Conservation (phyloP, 2,329 filamentous ascomycete species). For the Xylaria sp. region DNA sequence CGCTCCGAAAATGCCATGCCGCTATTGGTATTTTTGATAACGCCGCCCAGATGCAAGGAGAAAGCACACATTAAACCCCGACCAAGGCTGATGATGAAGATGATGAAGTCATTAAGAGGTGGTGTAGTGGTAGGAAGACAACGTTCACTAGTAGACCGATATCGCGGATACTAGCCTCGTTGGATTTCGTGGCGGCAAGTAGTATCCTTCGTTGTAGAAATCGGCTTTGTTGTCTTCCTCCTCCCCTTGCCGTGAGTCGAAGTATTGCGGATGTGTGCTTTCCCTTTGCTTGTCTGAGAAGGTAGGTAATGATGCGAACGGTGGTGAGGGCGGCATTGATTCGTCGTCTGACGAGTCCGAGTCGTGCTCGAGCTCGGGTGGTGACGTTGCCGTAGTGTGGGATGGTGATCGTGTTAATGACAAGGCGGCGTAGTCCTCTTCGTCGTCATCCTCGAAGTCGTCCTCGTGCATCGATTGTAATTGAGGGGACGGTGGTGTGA, state of each 20-base stretch:
- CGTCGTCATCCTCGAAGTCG: constrained; percentile 47
- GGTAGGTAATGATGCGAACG: constrained; percentile 56
- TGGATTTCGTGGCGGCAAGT: constrained; percentile 55
- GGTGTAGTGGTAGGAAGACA: constrained; percentile 25
- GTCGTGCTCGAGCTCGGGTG: constrained; percentile 72
- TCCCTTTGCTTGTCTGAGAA: constrained; percentile 62
- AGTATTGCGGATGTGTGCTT: constrained; percentile 40
- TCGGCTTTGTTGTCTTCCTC: constrained; percentile 39
- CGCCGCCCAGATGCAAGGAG: constrained; percentile 42
- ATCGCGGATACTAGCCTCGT: constrained; percentile 57
- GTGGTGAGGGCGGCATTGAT: constrained; percentile 71
- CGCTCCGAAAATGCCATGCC: constrained; percentile 37
- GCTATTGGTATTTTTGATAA: constrained; percentile 39
- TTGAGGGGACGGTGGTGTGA: constrained; percentile 36
- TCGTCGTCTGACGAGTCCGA: constrained; percentile 74
- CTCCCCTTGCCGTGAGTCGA: constrained; percentile 43
- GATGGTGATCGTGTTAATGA: constrained; percentile 70
- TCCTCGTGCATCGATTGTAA: constrained; percentile 42
- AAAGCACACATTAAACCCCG: constrained; percentile 32
- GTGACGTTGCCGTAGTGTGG: constrained; percentile 56
- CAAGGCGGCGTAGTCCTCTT: constrained; percentile 65
- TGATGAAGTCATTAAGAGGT: constrained; percentile 40
- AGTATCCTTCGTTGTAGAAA: constrained; percentile 58
- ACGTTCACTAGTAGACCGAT: constrained; percentile 55
- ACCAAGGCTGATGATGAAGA: constrained; percentile 28